Conservation (phyloP, 306 rosid genomes). For the Mimosa bimucronata region DNA sequence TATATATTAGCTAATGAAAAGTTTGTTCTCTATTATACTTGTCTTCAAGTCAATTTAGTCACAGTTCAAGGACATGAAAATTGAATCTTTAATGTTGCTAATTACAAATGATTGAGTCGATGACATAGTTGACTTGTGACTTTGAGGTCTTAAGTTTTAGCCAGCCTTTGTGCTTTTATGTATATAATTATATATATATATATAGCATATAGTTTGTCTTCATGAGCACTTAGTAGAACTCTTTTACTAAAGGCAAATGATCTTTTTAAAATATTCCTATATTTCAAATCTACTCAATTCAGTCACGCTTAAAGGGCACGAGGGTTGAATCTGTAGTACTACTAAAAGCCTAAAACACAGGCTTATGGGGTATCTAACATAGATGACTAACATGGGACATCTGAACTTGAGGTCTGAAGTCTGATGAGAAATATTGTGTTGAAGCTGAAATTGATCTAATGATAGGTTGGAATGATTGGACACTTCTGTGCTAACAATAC, state of each 20-base stretch:
- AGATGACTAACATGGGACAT: not conserved
- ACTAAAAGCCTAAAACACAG: not conserved
- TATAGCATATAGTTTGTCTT: not conserved
- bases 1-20: not conserved
- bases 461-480: not conserved
- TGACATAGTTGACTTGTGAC: not conserved
- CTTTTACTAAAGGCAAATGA: not conserved
- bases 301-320: not conserved
- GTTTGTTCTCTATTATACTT: not conserved
- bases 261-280: not conserved
- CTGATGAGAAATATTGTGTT: not conserved
- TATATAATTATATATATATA: not conserved
- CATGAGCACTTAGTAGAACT: not conserved
- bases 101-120: not conserved
- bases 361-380: not conserved
- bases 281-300: not conserved
- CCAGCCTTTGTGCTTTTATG: not conserved
- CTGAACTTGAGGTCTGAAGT: not conserved
- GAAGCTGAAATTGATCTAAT: not conserved
- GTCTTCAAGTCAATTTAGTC: not conserved
- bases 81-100: not conserved
- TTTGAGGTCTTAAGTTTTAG: not conserved
- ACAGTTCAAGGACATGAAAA: not conserved
- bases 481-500: not conserved
- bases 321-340: not conserved